These are phyloP conservation scores for Neoboletus brunneissimus DNA, from an alignment of 768 basidiomycete species.

Conservation along the genomic window DNA sequence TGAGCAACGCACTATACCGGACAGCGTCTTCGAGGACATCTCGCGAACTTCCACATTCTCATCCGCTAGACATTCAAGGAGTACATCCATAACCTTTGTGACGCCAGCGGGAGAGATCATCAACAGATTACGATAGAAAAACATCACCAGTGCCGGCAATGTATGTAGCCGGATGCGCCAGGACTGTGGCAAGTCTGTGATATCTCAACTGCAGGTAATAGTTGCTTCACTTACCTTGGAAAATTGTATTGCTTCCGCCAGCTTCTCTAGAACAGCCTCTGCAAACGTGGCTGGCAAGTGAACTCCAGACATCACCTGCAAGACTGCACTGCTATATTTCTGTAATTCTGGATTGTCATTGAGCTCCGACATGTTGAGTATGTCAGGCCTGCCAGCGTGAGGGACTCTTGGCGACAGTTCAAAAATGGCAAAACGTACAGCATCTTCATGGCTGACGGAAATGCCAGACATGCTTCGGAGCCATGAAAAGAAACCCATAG, in stretches of 20 bases:
- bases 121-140: constrained; percentile 88
- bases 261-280: constrained; percentile 54
- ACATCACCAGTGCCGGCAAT: constrained; percentile 82
- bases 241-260: constrained; percentile 70
- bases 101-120: constrained; percentile 67
- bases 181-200: constrained; percentile 47
- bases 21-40: constrained; percentile 83
- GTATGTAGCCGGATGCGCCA: constrained; percentile 90
- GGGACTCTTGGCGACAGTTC: neutral
- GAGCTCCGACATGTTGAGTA: constrained; percentile 86
- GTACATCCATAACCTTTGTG: constrained; percentile 73
- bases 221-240: constrained; percentile 54
- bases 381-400: constrained; percentile 62
- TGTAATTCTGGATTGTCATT: constrained; percentile 84
- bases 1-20: constrained; percentile 87
- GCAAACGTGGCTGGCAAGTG: constrained; percentile 69
- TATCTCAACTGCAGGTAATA: constrained; percentile 1
- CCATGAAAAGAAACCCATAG: constrained; percentile 76
- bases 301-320: constrained; percentile 80
- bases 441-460: constrained; percentile 74
- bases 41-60: constrained; percentile 93
- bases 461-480: constrained; percentile 67
- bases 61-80: constrained; percentile 81
- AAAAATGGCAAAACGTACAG: constrained; percentile 52
- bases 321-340: constrained; percentile 71